phyloP scores from a whole-genome alignment of 2,329 filamentous ascomycete species.

The Epicoccum sorghinum region DNA sequence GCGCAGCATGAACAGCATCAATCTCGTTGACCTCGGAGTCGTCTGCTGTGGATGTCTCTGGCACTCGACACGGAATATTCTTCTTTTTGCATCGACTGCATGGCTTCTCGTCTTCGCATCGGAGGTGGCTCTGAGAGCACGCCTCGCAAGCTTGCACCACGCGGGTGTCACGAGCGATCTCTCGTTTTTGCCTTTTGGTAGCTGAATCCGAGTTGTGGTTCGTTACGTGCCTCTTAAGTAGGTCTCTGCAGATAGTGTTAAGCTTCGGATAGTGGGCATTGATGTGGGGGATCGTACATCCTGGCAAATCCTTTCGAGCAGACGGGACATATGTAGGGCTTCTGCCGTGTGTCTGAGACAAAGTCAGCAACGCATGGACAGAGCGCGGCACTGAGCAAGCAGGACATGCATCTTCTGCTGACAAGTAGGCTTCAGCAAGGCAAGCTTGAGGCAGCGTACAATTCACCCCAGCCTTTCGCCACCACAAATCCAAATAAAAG shows the following conservation, averaged over 20 bases:
- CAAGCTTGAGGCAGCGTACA: background rate
- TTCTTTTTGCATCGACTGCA: conserved; percentile 59
- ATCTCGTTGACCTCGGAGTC: conserved; percentile 27
- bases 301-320: conserved; percentile 56
- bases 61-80: conserved; percentile 51
- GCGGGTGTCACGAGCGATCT: conserved; percentile 34
- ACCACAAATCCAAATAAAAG: background rate
- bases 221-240: conserved; percentile 59
- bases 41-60: conserved; percentile 20
- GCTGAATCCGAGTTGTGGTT: conserved; percentile 49
- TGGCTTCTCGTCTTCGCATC: conserved; percentile 62
- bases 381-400: background rate
- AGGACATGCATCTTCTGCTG: background rate
- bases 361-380: conserved; percentile 13
- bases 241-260: conserved; percentile 45
- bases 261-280: background rate
- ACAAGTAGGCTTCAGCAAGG: too few relatives aligned
- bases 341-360: conserved; percentile 48
- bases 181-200: conserved; percentile 33
- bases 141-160: conserved; percentile 57
- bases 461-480: background rate
- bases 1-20: conserved; percentile 38
- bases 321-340: conserved; percentile 53
- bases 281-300: conserved; percentile 38
- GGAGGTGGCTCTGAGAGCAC: conserved; percentile 59